A percentile compares a stretch with the other conserved stretches of the same genome.
Evolutionary conservation across 768 basidiomycete species (phyloP).

Genomic region (Suillus weaverae): DNA sequence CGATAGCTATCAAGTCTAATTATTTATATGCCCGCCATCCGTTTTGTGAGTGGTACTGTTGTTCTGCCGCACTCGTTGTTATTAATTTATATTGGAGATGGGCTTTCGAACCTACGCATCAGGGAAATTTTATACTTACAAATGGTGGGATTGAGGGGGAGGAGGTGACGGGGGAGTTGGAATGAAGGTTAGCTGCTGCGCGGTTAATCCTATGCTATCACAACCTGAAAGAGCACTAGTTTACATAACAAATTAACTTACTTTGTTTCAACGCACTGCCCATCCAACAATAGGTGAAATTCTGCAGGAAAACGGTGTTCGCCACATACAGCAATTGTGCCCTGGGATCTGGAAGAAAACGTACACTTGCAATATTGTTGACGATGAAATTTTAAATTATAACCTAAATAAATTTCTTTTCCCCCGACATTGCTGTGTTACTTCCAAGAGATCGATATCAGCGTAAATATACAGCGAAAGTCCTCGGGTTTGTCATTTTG

Average conservation of each 20-base stretch:
- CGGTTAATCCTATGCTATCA: neutral
- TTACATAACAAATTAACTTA: neutral
- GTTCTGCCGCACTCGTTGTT: neutral
- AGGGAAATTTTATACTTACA: neutral
- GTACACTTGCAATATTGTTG: neutral
- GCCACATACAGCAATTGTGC: too few species aligned
- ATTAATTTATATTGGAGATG: neutral
- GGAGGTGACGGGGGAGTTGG: neutral
- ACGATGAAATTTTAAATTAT: neutral
- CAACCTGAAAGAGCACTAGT: neutral
- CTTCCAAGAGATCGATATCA: neutral
- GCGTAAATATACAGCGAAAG: neutral
- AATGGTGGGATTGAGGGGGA: neutral
- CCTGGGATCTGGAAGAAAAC: neutral
- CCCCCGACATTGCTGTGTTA: neutral
- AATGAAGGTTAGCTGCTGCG: neutral
- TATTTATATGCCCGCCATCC: neutral
- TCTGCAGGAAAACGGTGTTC: too few species aligned
- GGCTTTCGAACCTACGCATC: neutral
- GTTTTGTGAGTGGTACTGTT: neutral
- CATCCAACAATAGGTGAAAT: neutral
- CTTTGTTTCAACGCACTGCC: neutral
- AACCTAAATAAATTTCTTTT: neutral
- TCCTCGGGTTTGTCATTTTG: neutral
- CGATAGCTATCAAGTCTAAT: neutral